Evolutionary conservation across 805 yeast genomes (phyloP), one percentile per base, ranked within the genome.

Genomic region (Metschnikowia continentalis): DNA sequence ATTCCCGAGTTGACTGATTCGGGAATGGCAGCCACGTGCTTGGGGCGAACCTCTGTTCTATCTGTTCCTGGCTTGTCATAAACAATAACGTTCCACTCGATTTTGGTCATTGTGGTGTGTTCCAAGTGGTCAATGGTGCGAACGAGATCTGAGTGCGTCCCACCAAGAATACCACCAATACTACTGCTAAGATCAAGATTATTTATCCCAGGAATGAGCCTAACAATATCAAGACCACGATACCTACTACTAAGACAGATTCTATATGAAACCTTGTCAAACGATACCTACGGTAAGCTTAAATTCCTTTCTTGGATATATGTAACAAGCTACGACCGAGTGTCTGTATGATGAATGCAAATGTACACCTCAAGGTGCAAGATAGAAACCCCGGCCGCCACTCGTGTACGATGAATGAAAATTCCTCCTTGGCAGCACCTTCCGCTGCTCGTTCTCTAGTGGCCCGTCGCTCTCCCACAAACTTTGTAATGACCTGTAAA

Each of bases 41-140:
- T 70, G 3, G 79, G 72, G 66, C 88, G 78, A 40, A 72, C 71
- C 14, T 65, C 59, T 3, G 78, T 55, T 64, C 90, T 76, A 65
- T 82, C 85, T 47, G 79, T 67, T 38, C 80, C 81, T 45, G 88
- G 88, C 61, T 79, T 81, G 64, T 88, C 96, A 65, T 74, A 83
- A 35, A 86, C 79, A 61, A 85, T 73, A 14, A 83, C 92, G 64
- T 82, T 72, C 60, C 63, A 65, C 51, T 64, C 68, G 32, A 53
- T 52, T 35, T 64, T 56, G 57, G 62, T 47, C 53, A 53, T 55
- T 32, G 6, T 19, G 20, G 38, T 20, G 46, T 33, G 15, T 26
- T 42, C 20, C 30, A 20, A 32, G 30, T 19, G 38, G 30, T 17
- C 19, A 23, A 11, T 39, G 42, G 30, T 26, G 45, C 45, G 45